Conservation (phyloP, 305 asterid species). For the Fraxinus xanthoxyloides region DNA sequence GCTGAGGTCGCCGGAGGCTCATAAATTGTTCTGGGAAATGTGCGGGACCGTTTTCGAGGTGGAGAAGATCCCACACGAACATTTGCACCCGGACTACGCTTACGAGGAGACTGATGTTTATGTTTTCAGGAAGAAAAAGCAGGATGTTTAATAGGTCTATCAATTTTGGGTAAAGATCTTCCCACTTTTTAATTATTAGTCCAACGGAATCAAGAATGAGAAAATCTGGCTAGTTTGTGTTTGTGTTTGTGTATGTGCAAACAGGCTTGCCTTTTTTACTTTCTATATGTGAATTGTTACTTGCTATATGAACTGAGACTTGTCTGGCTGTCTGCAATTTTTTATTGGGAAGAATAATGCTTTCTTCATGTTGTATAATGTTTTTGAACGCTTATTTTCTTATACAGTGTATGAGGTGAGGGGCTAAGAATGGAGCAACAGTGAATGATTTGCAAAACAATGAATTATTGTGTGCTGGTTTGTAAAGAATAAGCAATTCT, state of each 20-base stretch:
- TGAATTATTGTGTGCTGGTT: neutral
- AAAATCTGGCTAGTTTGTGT: neutral
- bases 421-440: neutral
- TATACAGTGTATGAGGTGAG: neutral
- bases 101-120: slow-evolving; percentile 81
- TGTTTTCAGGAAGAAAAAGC: slow-evolving; percentile 63
- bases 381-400: neutral
- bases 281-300: neutral
- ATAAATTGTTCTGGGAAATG: slow-evolving; percentile 69
- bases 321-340: neutral
- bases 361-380: neutral
- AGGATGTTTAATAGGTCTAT: slow-evolving; percentile 15
- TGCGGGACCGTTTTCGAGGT: slow-evolving; percentile 52
- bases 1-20: slow-evolving; percentile 82
- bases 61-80: slow-evolving; percentile 70
- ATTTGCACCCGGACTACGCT: slow-evolving; percentile 83
- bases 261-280: neutral
- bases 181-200: neutral
- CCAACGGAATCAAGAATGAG: neutral
- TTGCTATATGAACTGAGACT: neutral
- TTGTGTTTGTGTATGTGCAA: neutral
- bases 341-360: neutral
- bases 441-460: neutral
- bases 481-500: neutral
- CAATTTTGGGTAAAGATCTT: slow-evolving; percentile 18